Base-by-base conservation (phyloP, 306 rosid genomes). In the Datisca glomerata region DNA sequence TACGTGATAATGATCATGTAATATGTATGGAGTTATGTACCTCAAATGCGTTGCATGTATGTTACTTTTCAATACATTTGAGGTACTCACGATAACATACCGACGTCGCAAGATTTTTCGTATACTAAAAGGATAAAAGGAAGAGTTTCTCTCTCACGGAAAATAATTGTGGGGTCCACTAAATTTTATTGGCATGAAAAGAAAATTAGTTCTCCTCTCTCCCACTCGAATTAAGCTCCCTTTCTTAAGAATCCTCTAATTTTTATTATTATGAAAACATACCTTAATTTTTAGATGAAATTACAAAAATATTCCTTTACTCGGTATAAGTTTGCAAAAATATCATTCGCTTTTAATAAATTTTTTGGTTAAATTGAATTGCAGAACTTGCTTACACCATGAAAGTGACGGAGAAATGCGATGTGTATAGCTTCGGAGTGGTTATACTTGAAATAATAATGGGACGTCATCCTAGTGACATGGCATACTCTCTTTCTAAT, bases 301-400 rank as follows among this genome's bases (percentile, higher is more conserved):
- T 8, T 4, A 25, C 4, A 25, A 4, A 4, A 25, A 25, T 25
- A 4, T 25, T 25, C 8, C 31, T 25, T 25, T 4, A 25, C 8
- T 25, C 4, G 8, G 31, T 4, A 25, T 4, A 25, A 4, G 31
- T 4, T 25, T 25, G 31, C 4, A 25, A 25, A 25, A 25, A 25
- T n/a, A n/a, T n/a, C n/a, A 8, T 25, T 4, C 8, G 31, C 4
- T 4, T 25, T 4, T 25, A 25, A 25, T 25, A 25, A 4, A 8
- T 25, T 34, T 11, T 11, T 8, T 36, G 41, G 3, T 37, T 37
- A 1, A 3, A 12, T 37, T 16, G 7, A 2, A 0, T 6, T 24
- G 34, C 37, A 51, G 57, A 51, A 17, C 57, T 51, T 51, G 57
- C 57, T 5, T 51, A 51, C 16, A 39, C 57, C 7, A 51, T 24